Percentiles rank a stretch among this genome's conserved stretches.
Conservation (phyloP, 1,139 yeast genomes). For the Starmera stellimalicola region DNA sequence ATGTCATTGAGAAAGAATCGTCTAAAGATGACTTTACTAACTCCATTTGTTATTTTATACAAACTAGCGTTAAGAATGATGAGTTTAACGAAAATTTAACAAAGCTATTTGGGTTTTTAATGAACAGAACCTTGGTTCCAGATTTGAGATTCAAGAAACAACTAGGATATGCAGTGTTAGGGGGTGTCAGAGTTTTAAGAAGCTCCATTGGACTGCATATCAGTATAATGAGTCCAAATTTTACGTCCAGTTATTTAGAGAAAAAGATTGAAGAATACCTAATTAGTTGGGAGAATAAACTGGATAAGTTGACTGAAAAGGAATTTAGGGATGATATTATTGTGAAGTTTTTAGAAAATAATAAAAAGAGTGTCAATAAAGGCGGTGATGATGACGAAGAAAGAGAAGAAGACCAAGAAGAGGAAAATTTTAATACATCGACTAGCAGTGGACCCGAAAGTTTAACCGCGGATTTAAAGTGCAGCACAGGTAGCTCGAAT, state of each 20-base stretch:
- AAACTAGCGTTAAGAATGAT: constrained; percentile 40
- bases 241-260: constrained; percentile 28
- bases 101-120: constrained; percentile 32
- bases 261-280: constrained; percentile 38
- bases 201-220: constrained; percentile 48
- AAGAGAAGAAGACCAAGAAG: constrained; percentile 4
- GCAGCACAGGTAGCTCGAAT: constrained; percentile 27
- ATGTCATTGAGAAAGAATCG: constrained; percentile 21
- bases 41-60: constrained; percentile 41
- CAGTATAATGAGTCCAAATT: constrained; percentile 39
- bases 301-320: constrained; percentile 20
- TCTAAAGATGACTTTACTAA: constrained; percentile 38
- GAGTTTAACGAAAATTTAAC: constrained; percentile 28
- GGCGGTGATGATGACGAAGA: not conserved
- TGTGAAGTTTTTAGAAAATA: constrained; percentile 27
- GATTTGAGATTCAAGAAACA: constrained; percentile 44
- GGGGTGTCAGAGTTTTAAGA: constrained; percentile 43
- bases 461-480: constrained; percentile 25
- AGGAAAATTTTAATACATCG: constrained; percentile 14
- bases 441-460: constrained; percentile 27
- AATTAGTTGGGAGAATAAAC: constrained; percentile 25
- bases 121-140: constrained; percentile 31
- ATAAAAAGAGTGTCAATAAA: constrained; percentile 3
- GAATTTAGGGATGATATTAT: constrained; percentile 28
- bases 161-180: constrained; percentile 47